A percentile compares a stretch with the other conserved stretches of the same genome.
These are phyloP conservation scores for Sphaerulina musiva DNA, from an alignment of 2,329 filamentous ascomycete genomes.

Conservation along the genomic window DNA sequence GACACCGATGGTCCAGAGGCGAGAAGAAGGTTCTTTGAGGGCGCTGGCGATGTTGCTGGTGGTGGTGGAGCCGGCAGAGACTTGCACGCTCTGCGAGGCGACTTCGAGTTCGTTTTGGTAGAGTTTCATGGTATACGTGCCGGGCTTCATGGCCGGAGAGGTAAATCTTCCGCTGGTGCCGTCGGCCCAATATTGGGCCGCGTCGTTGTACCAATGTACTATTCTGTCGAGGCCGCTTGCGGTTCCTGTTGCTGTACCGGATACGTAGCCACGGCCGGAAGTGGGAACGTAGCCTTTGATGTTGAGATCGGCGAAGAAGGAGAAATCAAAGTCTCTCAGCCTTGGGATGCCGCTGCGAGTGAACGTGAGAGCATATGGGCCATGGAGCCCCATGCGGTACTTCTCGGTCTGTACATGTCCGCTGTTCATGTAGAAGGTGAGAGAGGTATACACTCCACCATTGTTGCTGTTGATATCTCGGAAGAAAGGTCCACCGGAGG, in stretches of 20 bases:
- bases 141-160: constrained; percentile 60
- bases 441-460: constrained; percentile 48
- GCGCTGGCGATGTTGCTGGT: constrained; percentile 48
- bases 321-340: constrained; percentile 43
- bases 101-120: constrained; percentile 56
- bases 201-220: constrained; percentile 58
- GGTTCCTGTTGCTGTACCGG: constrained; percentile 55
- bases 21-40: constrained; percentile 44
- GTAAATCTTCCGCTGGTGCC: constrained; percentile 52
- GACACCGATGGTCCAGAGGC: constrained; percentile 57
- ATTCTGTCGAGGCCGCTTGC: constrained; percentile 49
- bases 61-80: constrained; percentile 46
- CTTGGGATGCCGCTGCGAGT: constrained; percentile 52
- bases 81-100: constrained; percentile 44
- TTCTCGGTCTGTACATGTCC: constrained; percentile 57
- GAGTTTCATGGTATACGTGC: constrained; percentile 62
- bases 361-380: constrained; percentile 59
- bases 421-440: constrained; percentile 65
- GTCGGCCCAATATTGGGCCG: constrained; percentile 60
- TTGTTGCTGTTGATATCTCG: constrained; percentile 61
- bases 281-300: constrained; percentile 54
- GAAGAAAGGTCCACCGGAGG: constrained; percentile 59
- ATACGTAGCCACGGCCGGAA: constrained; percentile 53
- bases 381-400: constrained; percentile 58
- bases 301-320: constrained; percentile 54